Base-by-base conservation (phyloP, 2,329 filamentous ascomycete genomes). In the Aspergillus sp. region DNA sequence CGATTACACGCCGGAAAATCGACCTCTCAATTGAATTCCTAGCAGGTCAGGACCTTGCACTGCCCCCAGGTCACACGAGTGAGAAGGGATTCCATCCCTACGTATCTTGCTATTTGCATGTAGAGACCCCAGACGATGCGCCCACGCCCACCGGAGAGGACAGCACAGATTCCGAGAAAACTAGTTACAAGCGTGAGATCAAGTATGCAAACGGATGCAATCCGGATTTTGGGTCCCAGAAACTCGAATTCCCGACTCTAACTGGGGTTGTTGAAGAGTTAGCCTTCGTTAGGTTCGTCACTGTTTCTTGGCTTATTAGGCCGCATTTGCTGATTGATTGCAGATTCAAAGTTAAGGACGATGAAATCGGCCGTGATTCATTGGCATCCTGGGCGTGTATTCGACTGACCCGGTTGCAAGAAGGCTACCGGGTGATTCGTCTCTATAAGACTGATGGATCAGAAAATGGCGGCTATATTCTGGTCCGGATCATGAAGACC, bases 311-410 rank as follows among this genome's bases (percentile, higher is more conserved):
- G 44, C 61, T 57, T 24, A 39, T 24, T 37, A 24, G 9, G 45
- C 43, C 50, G 19, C 9, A 41, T 6, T 35, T 52, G 3, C 51
- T 48, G 35, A 59, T 12, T 2, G 11, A 11, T 50, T 31, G 41
- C 55, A 87, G 85, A 64, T 90, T 98, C 79, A 91, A 96, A 66
- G 82, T 98, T 64, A 89, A 92, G 73, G 91, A 98, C 71, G 89
- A 96, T 65, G 89, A 93, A 73, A 84, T 93, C 64, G 86, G 88
- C 4, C 83, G 84, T 61, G 92, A 98, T 68, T 84, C 89, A 58
- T 75, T 96, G 56, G 88, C 91, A 11, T 91, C 89, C 3, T 98
- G 95, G 95, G 87, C 90, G 2, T 96, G 92, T 69, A 87, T 96
- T 65, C 84, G 92, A 40, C 83, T 98, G 21, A 92, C 97, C 75